phyloP scores from a whole-genome alignment of 1,139 yeast genomes.

The Geotrichum klebahnii region DNA sequence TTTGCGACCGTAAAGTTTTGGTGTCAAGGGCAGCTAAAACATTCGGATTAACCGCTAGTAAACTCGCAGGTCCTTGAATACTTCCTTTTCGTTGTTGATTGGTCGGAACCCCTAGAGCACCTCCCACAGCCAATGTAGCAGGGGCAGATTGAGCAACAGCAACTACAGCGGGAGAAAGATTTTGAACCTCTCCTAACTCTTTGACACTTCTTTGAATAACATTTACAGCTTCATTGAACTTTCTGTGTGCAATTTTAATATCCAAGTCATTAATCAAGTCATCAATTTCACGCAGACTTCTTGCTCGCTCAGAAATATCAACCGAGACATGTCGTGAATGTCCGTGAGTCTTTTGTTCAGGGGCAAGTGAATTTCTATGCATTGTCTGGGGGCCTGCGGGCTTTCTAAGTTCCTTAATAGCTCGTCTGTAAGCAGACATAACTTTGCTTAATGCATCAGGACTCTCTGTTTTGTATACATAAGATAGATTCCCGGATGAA shows the following conservation, averaged over 20 bases:
- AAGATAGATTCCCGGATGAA: constrained; percentile 48
- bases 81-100: constrained; percentile 8
- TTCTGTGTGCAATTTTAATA: constrained; percentile 59
- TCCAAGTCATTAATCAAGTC: constrained; percentile 65
- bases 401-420: constrained; percentile 55
- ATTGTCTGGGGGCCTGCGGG: constrained; percentile 36
- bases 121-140: constrained; percentile 21
- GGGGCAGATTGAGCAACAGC: constrained; percentile 22
- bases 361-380: not conserved
- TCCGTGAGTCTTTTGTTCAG: constrained; percentile 16
- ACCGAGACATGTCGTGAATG: constrained; percentile 23
- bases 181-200: constrained; percentile 22
- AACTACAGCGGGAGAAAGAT: constrained; percentile 23
- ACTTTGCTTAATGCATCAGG: constrained; percentile 57
- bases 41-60: constrained; percentile 3
- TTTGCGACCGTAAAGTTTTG: constrained; percentile 21
- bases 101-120: constrained; percentile 7
- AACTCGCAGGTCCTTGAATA: not conserved
- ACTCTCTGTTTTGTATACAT: constrained; percentile 63
- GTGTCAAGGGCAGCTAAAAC: constrained; percentile 15
- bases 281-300: constrained; percentile 51
- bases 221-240: constrained; percentile 54
- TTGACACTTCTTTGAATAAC: constrained; percentile 39
- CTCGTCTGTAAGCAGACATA: constrained; percentile 57
- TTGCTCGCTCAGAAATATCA: constrained; percentile 25